Conservation (phyloP, 768 basidiomycete genomes). For the Obba rivulosa region DNA sequence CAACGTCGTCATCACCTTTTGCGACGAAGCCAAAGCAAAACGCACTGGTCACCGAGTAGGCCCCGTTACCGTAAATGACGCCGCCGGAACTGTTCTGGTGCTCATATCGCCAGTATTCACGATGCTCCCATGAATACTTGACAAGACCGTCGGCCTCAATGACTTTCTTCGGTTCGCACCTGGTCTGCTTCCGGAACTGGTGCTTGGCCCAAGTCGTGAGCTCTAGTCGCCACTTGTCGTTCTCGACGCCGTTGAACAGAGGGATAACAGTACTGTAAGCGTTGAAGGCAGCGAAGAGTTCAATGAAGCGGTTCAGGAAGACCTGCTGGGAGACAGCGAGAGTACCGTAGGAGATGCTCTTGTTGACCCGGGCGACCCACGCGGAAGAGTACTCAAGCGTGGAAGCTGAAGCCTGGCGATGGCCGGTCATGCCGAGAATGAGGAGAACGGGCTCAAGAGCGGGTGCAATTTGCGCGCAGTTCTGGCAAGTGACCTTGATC, state of each 20-base stretch:
- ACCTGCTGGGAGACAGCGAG: constrained; percentile 18
- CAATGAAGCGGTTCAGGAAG: constrained; percentile 22
- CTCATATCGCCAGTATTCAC: constrained; percentile 20
- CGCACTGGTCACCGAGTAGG: constrained; percentile 17
- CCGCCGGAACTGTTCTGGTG: constrained; percentile 12
- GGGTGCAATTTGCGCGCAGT: constrained; percentile 10
- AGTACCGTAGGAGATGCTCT: constrained; percentile 20
- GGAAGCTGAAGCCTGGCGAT: constrained; percentile 10
- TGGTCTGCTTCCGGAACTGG: constrained; percentile 14
- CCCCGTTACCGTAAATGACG: constrained; percentile 9
- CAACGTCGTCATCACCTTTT: too few relatives aligned
- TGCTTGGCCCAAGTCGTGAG: constrained; percentile 22
- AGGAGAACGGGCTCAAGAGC: constrained; percentile 18
- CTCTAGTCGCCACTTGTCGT: constrained; percentile 18
- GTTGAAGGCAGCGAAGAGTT: constrained; percentile 23
- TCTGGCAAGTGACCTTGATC: constrained; percentile 13
- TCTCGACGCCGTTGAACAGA: constrained; percentile 15
- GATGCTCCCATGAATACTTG: constrained; percentile 23
- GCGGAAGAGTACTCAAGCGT: constrained; percentile 15
- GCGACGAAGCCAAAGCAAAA: too few relatives aligned
- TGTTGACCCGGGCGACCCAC: constrained; percentile 17
- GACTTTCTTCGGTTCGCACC: constrained; percentile 14
- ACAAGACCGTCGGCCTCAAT: constrained; percentile 8
- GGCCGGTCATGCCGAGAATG: constrained; percentile 21
- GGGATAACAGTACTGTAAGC: constrained; percentile 23